phyloP scores from a whole-genome alignment of 768 basidiomycete genomes.

The Chalciporus pseudorubinellus region DNA sequence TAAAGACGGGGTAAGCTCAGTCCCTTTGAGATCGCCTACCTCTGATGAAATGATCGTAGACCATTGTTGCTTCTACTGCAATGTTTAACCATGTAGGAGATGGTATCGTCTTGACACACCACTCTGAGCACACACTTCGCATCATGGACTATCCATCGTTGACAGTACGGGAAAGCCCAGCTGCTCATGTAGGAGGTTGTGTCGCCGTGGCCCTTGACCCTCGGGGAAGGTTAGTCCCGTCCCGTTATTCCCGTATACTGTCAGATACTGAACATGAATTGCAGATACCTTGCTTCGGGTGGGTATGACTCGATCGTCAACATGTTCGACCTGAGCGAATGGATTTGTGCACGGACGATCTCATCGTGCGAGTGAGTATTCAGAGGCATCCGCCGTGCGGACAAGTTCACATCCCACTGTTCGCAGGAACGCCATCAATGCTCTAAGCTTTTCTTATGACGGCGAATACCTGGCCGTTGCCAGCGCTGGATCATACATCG shows the following conservation, averaged over 20 bases:
- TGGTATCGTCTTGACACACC: slow-evolving; percentile 63
- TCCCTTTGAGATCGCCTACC: neutral
- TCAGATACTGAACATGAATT: slow-evolving; percentile 1
- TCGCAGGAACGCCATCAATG: slow-evolving; percentile 64
- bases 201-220: slow-evolving; percentile 75
- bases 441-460: slow-evolving; percentile 77
- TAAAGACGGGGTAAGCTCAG: slow-evolving; percentile 23
- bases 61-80: slow-evolving; percentile 57
- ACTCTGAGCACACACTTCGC: slow-evolving; percentile 62
- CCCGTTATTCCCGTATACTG: neutral
- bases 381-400: neutral
- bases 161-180: slow-evolving; percentile 53
- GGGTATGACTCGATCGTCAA: slow-evolving; percentile 83
- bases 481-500: slow-evolving; percentile 67
- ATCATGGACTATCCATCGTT: slow-evolving; percentile 70
- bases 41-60: slow-evolving; percentile 26
- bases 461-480: slow-evolving; percentile 83
- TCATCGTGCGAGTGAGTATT: slow-evolving; percentile 73
- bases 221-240: slow-evolving; percentile 55
- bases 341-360: slow-evolving; percentile 77
- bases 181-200: slow-evolving; percentile 82
- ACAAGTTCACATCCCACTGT: slow-evolving; percentile 1
- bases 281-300: slow-evolving; percentile 74
- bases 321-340: slow-evolving; percentile 74
- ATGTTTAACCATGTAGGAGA: slow-evolving; percentile 78